Percentiles rank a stretch among this genome's conserved stretches.
Conservation (phyloP, 1,139 yeast species). For the Candida mesenterica region DNA sequence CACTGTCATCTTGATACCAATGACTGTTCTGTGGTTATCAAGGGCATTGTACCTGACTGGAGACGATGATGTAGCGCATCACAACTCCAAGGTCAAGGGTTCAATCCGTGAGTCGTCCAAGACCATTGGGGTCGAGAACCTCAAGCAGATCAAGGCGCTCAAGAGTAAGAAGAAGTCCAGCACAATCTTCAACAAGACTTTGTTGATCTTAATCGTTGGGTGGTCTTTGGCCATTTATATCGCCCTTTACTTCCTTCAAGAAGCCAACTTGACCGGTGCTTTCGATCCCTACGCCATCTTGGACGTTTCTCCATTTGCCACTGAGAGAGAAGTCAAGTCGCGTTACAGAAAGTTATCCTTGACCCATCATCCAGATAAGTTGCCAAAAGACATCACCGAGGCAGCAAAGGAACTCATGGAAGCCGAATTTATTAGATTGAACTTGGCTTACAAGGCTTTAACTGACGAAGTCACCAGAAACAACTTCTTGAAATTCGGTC, state of each 20-base stretch:
- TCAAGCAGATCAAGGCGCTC: constrained; percentile 40
- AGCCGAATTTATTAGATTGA: constrained; percentile 73
- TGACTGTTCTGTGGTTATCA: constrained; percentile 51
- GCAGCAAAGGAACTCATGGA: constrained; percentile 62
- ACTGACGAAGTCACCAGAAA: constrained; percentile 86
- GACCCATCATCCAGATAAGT: constrained; percentile 91
- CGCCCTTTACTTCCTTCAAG: constrained; percentile 46
- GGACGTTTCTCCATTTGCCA: constrained; percentile 66
- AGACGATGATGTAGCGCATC: constrained; percentile 21
- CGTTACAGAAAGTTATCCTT: constrained; percentile 84
- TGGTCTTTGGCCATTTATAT: constrained; percentile 63
- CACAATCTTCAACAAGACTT: constrained; percentile 44
- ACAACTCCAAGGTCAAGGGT: constrained; percentile 30
- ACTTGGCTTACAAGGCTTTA: constrained; percentile 90
- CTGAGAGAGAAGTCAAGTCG: constrained; percentile 74
- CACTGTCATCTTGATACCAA: constrained; percentile 61
- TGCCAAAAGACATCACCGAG: constrained; percentile 61
- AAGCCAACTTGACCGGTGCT: constrained; percentile 42
- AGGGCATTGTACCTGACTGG: constrained; percentile 18
- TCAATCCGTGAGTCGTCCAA: constrained; percentile 30
- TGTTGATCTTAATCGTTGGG: constrained; percentile 54
- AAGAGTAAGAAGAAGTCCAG: constrained; percentile 37
- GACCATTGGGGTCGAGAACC: constrained; percentile 41
- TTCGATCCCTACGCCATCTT: constrained; percentile 92
- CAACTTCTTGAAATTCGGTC: constrained; percentile 85